Evolutionary conservation across 106 monocot species (phyloP).

Genomic region (Dendrobium nobile): DNA sequence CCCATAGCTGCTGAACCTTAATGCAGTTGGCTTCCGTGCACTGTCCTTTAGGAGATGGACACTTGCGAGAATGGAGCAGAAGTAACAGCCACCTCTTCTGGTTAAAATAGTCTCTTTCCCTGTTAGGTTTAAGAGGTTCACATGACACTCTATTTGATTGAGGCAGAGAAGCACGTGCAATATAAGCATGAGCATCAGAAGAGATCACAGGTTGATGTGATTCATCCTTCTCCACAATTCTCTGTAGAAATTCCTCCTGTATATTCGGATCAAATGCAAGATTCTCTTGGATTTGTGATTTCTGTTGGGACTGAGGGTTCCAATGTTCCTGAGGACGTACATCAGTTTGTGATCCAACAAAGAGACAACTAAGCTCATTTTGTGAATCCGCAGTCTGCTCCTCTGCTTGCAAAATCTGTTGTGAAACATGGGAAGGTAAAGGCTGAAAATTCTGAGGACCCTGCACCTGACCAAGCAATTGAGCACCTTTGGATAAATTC

Average conservation of each 20-base stretch:
- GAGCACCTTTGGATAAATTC: conserved; percentile 27
- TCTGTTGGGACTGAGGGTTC: conserved; percentile 34
- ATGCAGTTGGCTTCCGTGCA: conserved; percentile 58
- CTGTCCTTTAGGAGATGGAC: conserved; percentile 48
- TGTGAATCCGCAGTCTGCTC: conserved; percentile 33
- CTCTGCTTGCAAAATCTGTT: conserved; percentile 28
- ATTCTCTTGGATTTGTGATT: conserved; percentile 29
- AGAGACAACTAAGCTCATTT: conserved; percentile 36
- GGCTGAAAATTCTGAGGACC: conserved; percentile 39
- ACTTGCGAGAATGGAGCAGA: conserved; percentile 65
- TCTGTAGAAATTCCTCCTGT: conserved; percentile 55
- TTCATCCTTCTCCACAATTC: conserved; percentile 36
- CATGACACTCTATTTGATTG: conserved; percentile 13
- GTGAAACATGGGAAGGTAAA: conserved; percentile 36
- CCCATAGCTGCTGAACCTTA: conserved; percentile 46
- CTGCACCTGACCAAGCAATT: conserved; percentile 32
- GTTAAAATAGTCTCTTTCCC: conserved; percentile 32
- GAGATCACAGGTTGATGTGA: conserved; percentile 31
- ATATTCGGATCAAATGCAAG: conserved; percentile 31
- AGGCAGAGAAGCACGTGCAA: conserved; percentile 8
- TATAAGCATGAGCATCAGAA: conserved; percentile 19
- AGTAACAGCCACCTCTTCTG: conserved; percentile 72
- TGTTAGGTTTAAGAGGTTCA: conserved; percentile 18
- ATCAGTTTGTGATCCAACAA: conserved; percentile 44
- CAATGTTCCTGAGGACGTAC: conserved; percentile 36